Evolutionary conservation across 352 stramenopile species (phyloP).

Genomic region (Globisporangium takayamanum): DNA sequence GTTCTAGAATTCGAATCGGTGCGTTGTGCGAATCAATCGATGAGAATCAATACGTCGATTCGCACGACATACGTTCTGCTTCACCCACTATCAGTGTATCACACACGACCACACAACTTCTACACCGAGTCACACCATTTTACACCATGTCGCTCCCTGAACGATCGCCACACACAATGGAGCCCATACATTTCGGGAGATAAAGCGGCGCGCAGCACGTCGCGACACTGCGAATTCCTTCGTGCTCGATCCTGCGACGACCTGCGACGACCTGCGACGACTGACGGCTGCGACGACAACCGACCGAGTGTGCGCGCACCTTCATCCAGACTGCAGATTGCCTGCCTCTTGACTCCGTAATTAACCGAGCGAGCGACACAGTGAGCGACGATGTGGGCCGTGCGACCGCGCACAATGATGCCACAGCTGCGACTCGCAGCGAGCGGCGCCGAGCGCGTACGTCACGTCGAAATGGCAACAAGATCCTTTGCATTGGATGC

Average conservation of each 20-base stretch:
- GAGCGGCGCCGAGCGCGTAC: neutral
- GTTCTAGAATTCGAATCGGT: constrained; percentile 1
- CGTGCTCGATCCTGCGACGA: neutral
- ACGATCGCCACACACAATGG: neutral
- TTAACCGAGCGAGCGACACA: neutral
- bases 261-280: neutral
- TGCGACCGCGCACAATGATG: constrained; percentile 3
- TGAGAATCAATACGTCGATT: no score
- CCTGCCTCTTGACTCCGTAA: neutral
- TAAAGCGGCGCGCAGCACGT: neutral
- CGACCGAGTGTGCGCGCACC: neutral
- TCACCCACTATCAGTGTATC: no score
- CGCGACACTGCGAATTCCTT: neutral
- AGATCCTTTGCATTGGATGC: neutral
- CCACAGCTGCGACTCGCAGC: constrained; percentile 2
- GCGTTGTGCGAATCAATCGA: no score
- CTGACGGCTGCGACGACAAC: neutral
- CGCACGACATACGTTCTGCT: no score
- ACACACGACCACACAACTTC: neutral
- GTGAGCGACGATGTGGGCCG: constrained; percentile 5
- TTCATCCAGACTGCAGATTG: neutral
- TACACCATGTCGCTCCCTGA: neutral
- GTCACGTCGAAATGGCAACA: neutral
- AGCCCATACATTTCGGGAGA: neutral
- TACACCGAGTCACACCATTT: neutral